Evolutionary conservation across 2,329 filamentous ascomycete species (phyloP), one percentile per base, ranked within the genome.

Genomic region (Diplodia corticola): DNA sequence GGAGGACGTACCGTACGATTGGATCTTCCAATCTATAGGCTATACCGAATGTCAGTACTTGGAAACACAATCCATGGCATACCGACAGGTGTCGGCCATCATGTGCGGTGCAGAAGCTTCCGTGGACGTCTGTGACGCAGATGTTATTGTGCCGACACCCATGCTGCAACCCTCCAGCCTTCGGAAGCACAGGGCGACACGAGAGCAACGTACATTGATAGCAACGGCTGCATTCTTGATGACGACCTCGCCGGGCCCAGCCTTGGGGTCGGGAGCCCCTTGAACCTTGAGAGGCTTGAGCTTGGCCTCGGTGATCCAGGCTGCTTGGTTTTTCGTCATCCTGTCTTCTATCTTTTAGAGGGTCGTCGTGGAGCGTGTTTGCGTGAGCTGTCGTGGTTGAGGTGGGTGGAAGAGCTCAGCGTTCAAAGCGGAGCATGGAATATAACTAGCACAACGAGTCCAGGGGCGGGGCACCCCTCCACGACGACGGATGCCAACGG

Each of bases 191-290:
- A 15, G n/a, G 10, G 9, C 1, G 20, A 12, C 2, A 20, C 17
- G 6, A 28, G 20, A 17, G 44, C 7, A 17, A 64, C 63, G 10
- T 55, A 64, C 63, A 7, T 77, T 77, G 33, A 76, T 70, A 33
- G 75, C 75, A 26, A 72, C 69, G 26, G 74, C 75, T 48, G 73
- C 69, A 59, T 76, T 76, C 71, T 73, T 76, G 22, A 76, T 70
- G 4, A 77, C 70, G 10, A 77, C 72, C 65, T 77, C 70, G 24
- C 71, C 71, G n/a, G 73, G 70, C 9, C 71, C 73, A 2, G 74
- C 70, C 48, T 68, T 72, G 1, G 71, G 73, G 60, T 74, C 64
- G 10, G 71, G 71, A 20, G 74, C 72, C 22, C 76, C 73, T 44
- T 71, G 71, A 44, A 76, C 72, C 66, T 74, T 67, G 44, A 76